Base-by-base conservation (phyloP, 2,329 filamentous ascomycete species). In the Colletotrichum karsti region DNA sequence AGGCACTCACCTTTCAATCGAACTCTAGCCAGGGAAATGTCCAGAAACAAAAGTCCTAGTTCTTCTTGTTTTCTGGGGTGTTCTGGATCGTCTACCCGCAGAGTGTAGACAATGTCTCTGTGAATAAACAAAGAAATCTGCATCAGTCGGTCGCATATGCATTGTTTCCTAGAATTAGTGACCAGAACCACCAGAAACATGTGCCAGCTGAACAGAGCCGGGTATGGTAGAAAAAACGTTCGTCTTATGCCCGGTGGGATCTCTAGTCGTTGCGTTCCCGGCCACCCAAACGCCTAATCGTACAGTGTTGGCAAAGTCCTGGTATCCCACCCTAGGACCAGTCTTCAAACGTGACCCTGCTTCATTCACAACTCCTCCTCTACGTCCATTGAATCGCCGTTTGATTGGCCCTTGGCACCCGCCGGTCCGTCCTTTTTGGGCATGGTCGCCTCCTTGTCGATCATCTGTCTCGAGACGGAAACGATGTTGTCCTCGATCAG, bases 401-500 rank as follows among this genome's bases (percentile, higher is more conserved):
- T 87, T n/a, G 79, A 77, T 59, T 82, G 79, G 37, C 84, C 86
- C 72, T 87, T 85, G 39, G 83, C 76, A 35, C 76, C 77, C 13
- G 79, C 80, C 63, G 80, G 80, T 12, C 75, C 77, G 67, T 92
- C 87, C 81, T 91, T 91, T 79, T 89, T 91, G 20, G 95, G 93
- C 81, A 97, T 93, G 5, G 94, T 96, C 4, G 96, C 96, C 81
- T 99, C 96, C 84, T 98, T 98, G 84, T 98, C 96, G 76, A 99
- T 98, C 95, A 99, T 98, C 81, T 98, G 96, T 79, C 95, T 88
- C 72, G 94, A 97, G n/a, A 99, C 95, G 4, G 94, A 93, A 12
- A 99, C 96, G 72, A 99, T 99, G 82, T 99, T 99, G 88, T 99
- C 96, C 83, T 99, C 97, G 76, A 99, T 98, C 72, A 98, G 88